Conservation (phyloP, 106 monocot genomes). For the Triglochin maritima region DNA sequence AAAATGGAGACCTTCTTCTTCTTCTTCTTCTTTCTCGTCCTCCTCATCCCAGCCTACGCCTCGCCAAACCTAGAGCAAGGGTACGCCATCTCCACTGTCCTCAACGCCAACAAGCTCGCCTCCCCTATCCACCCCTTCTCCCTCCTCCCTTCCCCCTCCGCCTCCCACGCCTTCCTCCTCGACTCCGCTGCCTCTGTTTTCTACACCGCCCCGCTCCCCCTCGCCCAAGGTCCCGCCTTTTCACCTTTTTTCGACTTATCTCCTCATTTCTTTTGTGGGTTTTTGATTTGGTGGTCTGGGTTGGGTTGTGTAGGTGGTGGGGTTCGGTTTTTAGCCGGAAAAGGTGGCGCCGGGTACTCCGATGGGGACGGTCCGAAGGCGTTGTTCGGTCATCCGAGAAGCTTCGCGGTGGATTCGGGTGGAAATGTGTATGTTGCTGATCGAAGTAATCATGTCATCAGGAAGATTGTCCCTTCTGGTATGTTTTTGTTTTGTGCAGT, state of each 20-base stretch:
- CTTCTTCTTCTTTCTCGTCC: no score
- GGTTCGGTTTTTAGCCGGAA: constrained; percentile 15
- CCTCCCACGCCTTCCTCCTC: constrained; percentile 16
- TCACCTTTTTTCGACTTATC: not conserved
- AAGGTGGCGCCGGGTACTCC: constrained; percentile 12
- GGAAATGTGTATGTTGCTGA: constrained; percentile 50
- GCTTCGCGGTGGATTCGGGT: constrained; percentile 22
- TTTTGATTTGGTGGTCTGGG: not conserved
- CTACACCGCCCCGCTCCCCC: constrained; percentile 22
- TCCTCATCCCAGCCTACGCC: not conserved
- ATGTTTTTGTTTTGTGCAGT: constrained; percentile 8
- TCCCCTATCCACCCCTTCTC: constrained; percentile 18
- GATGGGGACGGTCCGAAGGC: constrained; percentile 19
- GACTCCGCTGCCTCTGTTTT: constrained; percentile 28
- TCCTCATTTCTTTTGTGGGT: not conserved
- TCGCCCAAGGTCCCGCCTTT: constrained; percentile 4
- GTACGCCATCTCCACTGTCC: constrained; percentile 28
- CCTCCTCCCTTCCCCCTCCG: constrained; percentile 12
- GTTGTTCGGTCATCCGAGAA: constrained; percentile 21
- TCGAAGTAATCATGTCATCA: constrained; percentile 22
- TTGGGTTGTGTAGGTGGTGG: constrained; percentile 6
- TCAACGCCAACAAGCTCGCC: constrained; percentile 22
- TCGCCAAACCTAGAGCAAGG: constrained; percentile 15
- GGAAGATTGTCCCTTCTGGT: constrained; percentile 35
- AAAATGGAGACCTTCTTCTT: no score